Percentiles rank a stretch among this genome's conserved stretches.
Evolutionary conservation across 2,329 filamentous ascomycete species (phyloP).

Genomic region (Neoarthrinium moseri): DNA sequence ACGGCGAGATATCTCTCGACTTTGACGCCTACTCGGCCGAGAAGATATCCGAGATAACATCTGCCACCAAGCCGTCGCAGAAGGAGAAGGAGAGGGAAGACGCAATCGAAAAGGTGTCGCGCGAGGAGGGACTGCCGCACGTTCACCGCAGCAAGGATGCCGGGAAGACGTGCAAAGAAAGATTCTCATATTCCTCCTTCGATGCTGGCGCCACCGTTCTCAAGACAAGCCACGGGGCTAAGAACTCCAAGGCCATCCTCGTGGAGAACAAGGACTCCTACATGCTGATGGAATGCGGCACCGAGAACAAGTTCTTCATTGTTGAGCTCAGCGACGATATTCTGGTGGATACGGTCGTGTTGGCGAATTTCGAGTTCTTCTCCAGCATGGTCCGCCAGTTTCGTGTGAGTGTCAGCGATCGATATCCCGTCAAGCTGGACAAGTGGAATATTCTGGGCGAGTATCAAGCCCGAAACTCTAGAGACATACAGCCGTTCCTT

Average conservation of each 20-base stretch:
- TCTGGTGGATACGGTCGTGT: slow-evolving; percentile 90
- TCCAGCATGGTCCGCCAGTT: slow-evolving; percentile 94
- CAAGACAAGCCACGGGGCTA: slow-evolving; percentile 83
- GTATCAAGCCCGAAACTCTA: slow-evolving; percentile 88
- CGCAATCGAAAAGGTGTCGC: slow-evolving; percentile 41
- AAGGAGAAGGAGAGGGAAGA: slow-evolving; percentile 26
- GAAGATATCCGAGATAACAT: slow-evolving; percentile 42
- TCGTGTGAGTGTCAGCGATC: slow-evolving; percentile 86
- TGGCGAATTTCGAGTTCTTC: slow-evolving; percentile 99
- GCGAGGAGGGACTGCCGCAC: slow-evolving; percentile 49
- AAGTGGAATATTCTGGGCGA: slow-evolving; percentile 88
- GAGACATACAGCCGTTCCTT: slow-evolving; percentile 91
- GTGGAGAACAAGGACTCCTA: slow-evolving; percentile 98
- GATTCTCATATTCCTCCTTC: slow-evolving; percentile 96
- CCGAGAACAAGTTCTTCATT: slow-evolving; percentile 88
- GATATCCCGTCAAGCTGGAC: slow-evolving; percentile 88
- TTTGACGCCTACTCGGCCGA: slow-evolving; percentile 51
- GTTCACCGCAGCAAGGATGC: slow-evolving; percentile 82
- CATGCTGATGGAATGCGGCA: slow-evolving; percentile 90
- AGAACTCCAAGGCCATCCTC: slow-evolving; percentile 83
- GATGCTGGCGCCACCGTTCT: slow-evolving; percentile 92
- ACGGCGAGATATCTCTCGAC: slow-evolving; percentile 72
- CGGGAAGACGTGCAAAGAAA: slow-evolving; percentile 94
- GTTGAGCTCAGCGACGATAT: slow-evolving; percentile 87
- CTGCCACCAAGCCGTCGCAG: slow-evolving; percentile 21